These are phyloP conservation scores for Thuja plicata DNA, from an alignment of 83 land plant genomes.

Conservation along the genomic window DNA sequence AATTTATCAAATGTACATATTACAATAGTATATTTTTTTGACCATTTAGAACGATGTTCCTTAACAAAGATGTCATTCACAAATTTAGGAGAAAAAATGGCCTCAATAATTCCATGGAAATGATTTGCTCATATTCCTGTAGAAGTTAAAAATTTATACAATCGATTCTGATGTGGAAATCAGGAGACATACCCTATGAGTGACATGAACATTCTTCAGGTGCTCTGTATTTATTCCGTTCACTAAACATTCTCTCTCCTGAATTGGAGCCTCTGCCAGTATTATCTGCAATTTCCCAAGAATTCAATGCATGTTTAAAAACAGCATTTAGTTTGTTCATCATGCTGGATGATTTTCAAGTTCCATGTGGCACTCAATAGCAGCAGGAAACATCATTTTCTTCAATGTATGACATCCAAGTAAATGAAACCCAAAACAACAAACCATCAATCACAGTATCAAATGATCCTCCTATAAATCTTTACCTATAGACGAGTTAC, in stretches of 20 bases:
- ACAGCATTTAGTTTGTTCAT: background rate
- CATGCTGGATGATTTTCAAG: constrained; percentile 8
- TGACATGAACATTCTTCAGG: constrained; percentile 66
- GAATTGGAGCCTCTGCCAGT: constrained; percentile 68
- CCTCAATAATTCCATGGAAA: background rate
- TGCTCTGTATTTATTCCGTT: constrained; percentile 35
- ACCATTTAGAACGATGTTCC: background rate
- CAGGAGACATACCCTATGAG: constrained; percentile 54
- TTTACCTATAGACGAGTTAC: background rate
- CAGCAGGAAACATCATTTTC: background rate
- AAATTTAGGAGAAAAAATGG: background rate
- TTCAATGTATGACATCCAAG: background rate
- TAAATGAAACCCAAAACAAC: background rate
- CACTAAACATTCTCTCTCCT: constrained; percentile 50
- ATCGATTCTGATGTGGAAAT: background rate
- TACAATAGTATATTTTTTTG: background rate
- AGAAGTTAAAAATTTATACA: background rate
- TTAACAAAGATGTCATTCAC: background rate
- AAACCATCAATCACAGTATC: background rate
- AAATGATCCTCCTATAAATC: background rate
- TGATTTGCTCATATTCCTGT: background rate
- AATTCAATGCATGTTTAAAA: background rate
- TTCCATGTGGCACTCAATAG: background rate
- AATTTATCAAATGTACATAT: background rate
- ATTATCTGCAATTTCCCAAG: constrained; percentile 55